A percentile compares a stretch with the other conserved stretches of the same genome.
Conservation (phyloP, 805 yeast genomes). For the Scheffersomyces ergatensis region DNA sequence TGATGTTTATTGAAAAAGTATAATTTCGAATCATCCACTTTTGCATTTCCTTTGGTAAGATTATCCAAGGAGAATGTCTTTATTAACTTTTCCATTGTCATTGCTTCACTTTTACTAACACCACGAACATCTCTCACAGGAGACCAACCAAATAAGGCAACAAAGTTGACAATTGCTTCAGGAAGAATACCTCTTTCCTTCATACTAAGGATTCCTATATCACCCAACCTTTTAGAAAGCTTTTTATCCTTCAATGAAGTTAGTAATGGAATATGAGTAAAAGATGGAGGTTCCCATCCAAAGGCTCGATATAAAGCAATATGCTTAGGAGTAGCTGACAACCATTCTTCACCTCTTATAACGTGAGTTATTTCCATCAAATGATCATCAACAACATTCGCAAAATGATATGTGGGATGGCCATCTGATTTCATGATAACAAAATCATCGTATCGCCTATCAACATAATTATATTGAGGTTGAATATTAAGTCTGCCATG, state of each 20-base stretch:
- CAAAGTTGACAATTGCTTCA: slow-evolving; percentile 84
- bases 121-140: slow-evolving; percentile 59
- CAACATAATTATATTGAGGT: slow-evolving; percentile 69
- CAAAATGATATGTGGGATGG: slow-evolving; percentile 94
- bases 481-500: slow-evolving; percentile 79
- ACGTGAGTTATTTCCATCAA: slow-evolving; percentile 92
- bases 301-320: slow-evolving; percentile 81
- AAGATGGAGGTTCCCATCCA: slow-evolving; percentile 80
- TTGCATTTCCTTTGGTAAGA: slow-evolving; percentile 90
- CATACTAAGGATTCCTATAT: slow-evolving; percentile 64
- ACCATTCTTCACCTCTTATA: slow-evolving; percentile 97
- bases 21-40: slow-evolving; percentile 78
- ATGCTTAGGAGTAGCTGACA: slow-evolving; percentile 94
- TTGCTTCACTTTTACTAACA: slow-evolving; percentile 49
- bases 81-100: slow-evolving; percentile 50
- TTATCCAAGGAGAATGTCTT: slow-evolving; percentile 61
- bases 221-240: slow-evolving; percentile 83
- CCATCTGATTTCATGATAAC: slow-evolving; percentile 91
- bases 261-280: slow-evolving; percentile 85
- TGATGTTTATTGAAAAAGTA: slow-evolving; percentile 75
- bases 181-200: slow-evolving; percentile 67
- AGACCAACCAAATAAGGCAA: slow-evolving; percentile 93
- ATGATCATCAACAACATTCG: slow-evolving; percentile 94
- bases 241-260: slow-evolving; percentile 74
- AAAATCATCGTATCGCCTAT: slow-evolving; percentile 84